Evolutionary conservation across 2,329 filamentous ascomycete species (phyloP), one percentile per base, ranked within the genome.

Genomic region (Cladosporium colombiae): DNA sequence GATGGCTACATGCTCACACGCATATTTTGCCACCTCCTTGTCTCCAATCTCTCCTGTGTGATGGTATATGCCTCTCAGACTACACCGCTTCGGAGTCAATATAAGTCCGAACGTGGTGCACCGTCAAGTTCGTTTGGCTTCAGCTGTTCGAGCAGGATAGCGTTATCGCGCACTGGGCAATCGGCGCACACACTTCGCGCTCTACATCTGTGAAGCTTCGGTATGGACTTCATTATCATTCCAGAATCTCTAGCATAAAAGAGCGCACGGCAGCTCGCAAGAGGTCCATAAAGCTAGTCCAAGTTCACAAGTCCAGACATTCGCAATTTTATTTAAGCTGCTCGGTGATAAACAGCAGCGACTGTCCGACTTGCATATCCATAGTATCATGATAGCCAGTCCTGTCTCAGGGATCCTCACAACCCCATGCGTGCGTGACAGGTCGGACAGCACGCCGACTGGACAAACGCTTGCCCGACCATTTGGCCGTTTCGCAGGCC

Each of bases 401-500:
- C 46, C 11, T 50, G 46, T 25, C 5, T 10, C 23, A 25, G 25
- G 18, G 23, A 52, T 29, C 13, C n/a, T 29, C 31, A 55, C 52
- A 55, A 21, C 7, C 27, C 40, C 40, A 46, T 44, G n/a, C 40
- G 40, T 23, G 40, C 23, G 49, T 29, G 29, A 13, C 25, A 6
- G 18, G 21, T 27, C n/a, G 55, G n/a, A 27, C n/a, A 40, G 33
- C 55, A 27, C 7, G 55, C 55, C 55, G 55, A 40, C 10, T 57
- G 31, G 55, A 25, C 55, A 21, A 27, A 18, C 3, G 35, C 35
- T 59, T 59, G 56, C 33, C 56, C 35, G 56, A 59, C 55, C 29
- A 23, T 27, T 21, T 27, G 33, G 55, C 55, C 55, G 55, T 40
- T 57, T 18, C 10, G 11, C 55, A 57, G 55, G 21, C 55, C 55